Conservation (phyloP, 768 basidiomycete species). For the Suillus alpinus region DNA sequence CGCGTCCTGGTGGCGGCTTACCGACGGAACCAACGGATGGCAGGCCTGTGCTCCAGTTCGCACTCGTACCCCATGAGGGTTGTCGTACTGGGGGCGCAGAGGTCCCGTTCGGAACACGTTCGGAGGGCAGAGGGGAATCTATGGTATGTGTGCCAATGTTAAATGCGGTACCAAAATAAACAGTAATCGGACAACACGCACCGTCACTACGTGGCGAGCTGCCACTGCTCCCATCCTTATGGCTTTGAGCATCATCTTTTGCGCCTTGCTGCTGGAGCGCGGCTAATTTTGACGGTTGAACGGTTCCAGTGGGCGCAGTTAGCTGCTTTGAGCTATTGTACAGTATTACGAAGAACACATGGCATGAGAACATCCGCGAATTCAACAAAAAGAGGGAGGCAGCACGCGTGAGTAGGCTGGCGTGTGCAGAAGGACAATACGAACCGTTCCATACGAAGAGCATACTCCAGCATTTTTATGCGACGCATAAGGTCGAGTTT, state of each 20-base stretch:
- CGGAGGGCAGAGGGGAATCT: conserved; percentile 75
- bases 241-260: conserved; percentile 71
- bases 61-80: conserved; percentile 53
- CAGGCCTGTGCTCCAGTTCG: conserved; percentile 31
- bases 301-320: conserved; percentile 48
- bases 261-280: conserved; percentile 54
- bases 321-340: conserved; percentile 75
- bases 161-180: conserved; percentile 13
- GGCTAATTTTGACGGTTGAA: conserved; percentile 65
- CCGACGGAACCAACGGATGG: conserved; percentile 50
- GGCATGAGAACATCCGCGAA: conserved; percentile 28
- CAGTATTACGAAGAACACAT: conserved; percentile 22
- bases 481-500: conserved; percentile 94
- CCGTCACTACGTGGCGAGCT: conserved; percentile 89
- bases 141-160: not conserved
- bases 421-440: conserved; percentile 26
- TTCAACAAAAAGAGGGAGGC: conserved; percentile 4
- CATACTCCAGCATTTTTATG: conserved; percentile 99
- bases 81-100: conserved; percentile 47
- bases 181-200: conserved; percentile 26
- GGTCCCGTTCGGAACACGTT: conserved; percentile 65
- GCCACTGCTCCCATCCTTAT: conserved; percentile 75
- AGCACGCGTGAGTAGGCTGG: conserved; percentile 1
- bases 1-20: conserved; percentile 77
- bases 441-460: conserved; percentile 92